Percentiles rank a stretch among this genome's conserved stretches.
Conservation (phyloP, 805 yeast species). For the Saturnispora hagleri region DNA sequence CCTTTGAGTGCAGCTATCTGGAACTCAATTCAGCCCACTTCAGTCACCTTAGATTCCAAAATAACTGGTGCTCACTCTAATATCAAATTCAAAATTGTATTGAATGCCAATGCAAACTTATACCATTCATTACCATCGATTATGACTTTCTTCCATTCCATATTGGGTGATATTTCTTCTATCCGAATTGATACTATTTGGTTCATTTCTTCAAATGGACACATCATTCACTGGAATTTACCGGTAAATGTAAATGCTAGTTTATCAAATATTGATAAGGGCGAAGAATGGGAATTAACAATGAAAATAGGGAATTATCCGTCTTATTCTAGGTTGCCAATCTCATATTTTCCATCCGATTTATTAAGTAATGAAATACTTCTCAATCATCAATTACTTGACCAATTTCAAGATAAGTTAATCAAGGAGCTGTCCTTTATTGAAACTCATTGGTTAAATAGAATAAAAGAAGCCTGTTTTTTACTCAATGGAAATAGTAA, state of each 20-base stretch:
- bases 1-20: neutral
- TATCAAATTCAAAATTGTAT: neutral
- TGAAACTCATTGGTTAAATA: slow-evolving; percentile 59
- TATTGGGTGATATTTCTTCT: neutral
- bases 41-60: neutral
- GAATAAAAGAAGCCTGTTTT: slow-evolving; percentile 73
- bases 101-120: neutral
- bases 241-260: slow-evolving; percentile 59
- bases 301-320: slow-evolving; percentile 38
- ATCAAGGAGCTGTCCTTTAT: slow-evolving; percentile 19
- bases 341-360: slow-evolving; percentile 12
- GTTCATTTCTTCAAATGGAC: neutral
- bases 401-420: neutral
- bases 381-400: neutral
- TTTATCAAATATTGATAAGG: slow-evolving; percentile 13
- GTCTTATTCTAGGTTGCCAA: slow-evolving; percentile 33
- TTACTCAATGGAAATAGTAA: slow-evolving; percentile 71
- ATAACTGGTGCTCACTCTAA: neutral
- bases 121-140: neutral
- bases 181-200: neutral
- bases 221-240: slow-evolving; percentile 53
- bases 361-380: neutral
- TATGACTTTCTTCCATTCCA: neutral
- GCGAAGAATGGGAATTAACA: slow-evolving; percentile 35
- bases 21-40: neutral